These are phyloP conservation scores for Ceratobasidium sp. DNA, from an alignment of 1,284 basidiomycete species.

Conservation along the genomic window DNA sequence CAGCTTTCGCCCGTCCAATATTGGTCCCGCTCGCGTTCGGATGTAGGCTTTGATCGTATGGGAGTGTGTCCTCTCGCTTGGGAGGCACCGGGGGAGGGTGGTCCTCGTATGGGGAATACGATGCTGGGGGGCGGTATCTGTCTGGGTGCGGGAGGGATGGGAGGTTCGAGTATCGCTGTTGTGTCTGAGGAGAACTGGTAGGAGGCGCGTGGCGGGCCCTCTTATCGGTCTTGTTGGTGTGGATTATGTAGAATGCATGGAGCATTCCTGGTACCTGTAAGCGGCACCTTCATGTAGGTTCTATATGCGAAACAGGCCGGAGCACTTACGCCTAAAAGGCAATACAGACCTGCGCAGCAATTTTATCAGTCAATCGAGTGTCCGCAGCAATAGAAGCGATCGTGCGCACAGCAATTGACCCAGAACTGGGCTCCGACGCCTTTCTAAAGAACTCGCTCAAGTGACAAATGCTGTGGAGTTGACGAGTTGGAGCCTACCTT, in stretches of 20 bases:
- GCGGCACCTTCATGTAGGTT: background rate
- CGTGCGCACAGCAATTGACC: slow-evolving; percentile 37
- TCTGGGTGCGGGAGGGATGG: slow-evolving; percentile 14
- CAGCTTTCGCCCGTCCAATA: slow-evolving; percentile 22
- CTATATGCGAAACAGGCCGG: background rate
- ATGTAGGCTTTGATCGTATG: slow-evolving; percentile 15
- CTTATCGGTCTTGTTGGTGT: slow-evolving; percentile 12
- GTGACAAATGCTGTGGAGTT: slow-evolving; percentile 22
- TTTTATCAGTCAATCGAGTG: background rate
- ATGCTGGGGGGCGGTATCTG: slow-evolving; percentile 2
- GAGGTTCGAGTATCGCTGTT: background rate
- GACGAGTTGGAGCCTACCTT: slow-evolving; percentile 11
- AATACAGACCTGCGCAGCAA: slow-evolving; percentile 32
- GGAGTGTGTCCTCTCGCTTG: slow-evolving; percentile 6
- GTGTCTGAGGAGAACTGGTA: background rate
- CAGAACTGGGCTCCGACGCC: slow-evolving; percentile 35
- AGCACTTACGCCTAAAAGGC: slow-evolving; percentile 28
- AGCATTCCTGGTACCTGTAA: slow-evolving; percentile 20
- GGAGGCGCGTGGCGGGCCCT: background rate
- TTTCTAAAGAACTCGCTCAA: slow-evolving; percentile 6
- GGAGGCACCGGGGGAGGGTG: slow-evolving; percentile 14
- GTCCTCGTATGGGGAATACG: slow-evolving; percentile 32
- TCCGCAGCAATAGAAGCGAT: slow-evolving; percentile 9
- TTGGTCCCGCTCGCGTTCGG: background rate
- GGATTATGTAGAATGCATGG: slow-evolving; percentile 35